These are phyloP conservation scores for Carex parvula DNA, from an alignment of 176 grass and related monocot species.

Conservation along the genomic window DNA sequence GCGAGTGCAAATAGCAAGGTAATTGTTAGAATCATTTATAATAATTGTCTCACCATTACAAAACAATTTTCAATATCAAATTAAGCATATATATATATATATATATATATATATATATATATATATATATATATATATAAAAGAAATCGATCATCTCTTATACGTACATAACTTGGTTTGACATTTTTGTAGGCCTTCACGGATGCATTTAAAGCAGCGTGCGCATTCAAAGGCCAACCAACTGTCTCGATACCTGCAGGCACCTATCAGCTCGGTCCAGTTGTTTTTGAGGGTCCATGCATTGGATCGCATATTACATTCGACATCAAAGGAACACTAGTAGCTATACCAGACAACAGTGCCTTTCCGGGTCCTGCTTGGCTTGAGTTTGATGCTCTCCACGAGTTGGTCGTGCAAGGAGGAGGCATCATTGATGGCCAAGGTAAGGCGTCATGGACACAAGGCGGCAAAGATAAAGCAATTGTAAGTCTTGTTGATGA, in stretches of 20 bases:
- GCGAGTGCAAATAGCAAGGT: constrained; percentile 28
- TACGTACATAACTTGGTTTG: neutral
- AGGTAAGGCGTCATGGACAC: constrained; percentile 10
- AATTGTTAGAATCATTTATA: neutral
- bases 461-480: neutral
- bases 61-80: too few relatives aligned
- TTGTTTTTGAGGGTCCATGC: constrained; percentile 27
- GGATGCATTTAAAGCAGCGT: constrained; percentile 24
- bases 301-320: constrained; percentile 1
- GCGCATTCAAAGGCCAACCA: neutral
- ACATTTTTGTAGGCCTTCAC: constrained; percentile 3
- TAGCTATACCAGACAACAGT: constrained; percentile 6
- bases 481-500: constrained; percentile 18
- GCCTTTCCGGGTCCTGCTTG: constrained; percentile 16
- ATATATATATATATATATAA: too few relatives aligned
- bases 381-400: constrained; percentile 35
- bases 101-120: too few relatives aligned
- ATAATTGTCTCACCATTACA: neutral
- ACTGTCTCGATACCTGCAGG: constrained; percentile 2
- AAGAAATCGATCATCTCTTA: neutral
- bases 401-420: constrained; percentile 33
- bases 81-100: too few relatives aligned
- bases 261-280: constrained; percentile 21
- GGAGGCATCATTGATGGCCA: constrained; percentile 33
- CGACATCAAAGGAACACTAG: constrained; percentile 30